phyloP scores from a whole-genome alignment of 176 grass and related monocot genomes.

The Eragrostis curvula region DNA sequence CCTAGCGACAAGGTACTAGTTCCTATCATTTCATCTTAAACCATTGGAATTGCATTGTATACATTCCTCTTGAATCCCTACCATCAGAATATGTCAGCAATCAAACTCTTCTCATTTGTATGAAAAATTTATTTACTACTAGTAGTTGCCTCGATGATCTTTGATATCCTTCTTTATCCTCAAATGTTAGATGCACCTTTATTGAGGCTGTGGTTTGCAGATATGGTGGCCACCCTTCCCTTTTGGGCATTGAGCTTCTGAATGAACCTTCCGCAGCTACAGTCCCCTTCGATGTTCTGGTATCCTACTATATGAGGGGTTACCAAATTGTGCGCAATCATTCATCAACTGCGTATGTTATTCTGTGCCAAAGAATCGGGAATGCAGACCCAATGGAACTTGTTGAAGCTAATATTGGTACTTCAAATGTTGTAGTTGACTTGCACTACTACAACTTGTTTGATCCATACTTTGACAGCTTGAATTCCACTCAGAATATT shows the following conservation, averaged over 20 bases:
- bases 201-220: slow-evolving; percentile 44
- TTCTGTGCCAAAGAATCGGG: slow-evolving; percentile 77
- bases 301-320: slow-evolving; percentile 65
- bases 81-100: background rate
- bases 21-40: slow-evolving; percentile 2
- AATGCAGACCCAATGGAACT: slow-evolving; percentile 73
- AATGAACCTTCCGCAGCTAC: slow-evolving; percentile 76
- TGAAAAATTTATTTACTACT: background rate
- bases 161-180: background rate
- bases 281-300: slow-evolving; percentile 60
- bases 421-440: slow-evolving; percentile 73
- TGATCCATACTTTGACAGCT: slow-evolving; percentile 58
- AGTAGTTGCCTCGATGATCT: background rate
- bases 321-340: slow-evolving; percentile 81
- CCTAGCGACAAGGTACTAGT: slow-evolving; percentile 63
- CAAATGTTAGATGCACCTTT: background rate
- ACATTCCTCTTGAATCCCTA: slow-evolving; percentile 1
- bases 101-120: background rate
- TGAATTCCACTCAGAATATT: slow-evolving; percentile 66
- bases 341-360: slow-evolving; percentile 77
- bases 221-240: slow-evolving; percentile 64
- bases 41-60: background rate
- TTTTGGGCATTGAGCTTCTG: slow-evolving; percentile 81
- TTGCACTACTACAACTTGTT: slow-evolving; percentile 85
- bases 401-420: slow-evolving; percentile 65